phyloP scores from a whole-genome alignment of 2,329 filamentous ascomycete genomes.

The Cytospora piceicola region DNA sequence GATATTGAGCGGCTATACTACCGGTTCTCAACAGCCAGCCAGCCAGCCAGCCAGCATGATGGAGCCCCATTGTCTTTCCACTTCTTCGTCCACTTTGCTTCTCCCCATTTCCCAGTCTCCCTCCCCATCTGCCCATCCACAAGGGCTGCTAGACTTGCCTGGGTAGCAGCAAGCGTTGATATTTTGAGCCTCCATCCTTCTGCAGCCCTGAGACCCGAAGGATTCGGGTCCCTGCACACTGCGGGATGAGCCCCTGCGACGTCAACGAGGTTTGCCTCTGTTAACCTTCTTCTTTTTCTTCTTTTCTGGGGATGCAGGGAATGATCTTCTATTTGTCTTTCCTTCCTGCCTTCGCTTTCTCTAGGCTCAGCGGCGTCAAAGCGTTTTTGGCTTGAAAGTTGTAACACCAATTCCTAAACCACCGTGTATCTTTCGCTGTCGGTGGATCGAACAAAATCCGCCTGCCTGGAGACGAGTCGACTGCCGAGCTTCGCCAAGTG shows the following conservation, averaged over 20 bases:
- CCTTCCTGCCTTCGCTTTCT: background rate
- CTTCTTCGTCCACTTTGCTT: background rate
- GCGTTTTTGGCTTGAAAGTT: background rate
- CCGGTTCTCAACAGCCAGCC: too few relatives aligned
- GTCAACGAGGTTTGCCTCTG: background rate
- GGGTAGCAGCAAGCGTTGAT: constrained; percentile 1
- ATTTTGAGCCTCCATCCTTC: background rate
- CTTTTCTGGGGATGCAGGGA: background rate
- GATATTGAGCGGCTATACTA: too few relatives aligned
- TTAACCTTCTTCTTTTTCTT: background rate
- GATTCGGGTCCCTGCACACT: constrained; percentile 6
- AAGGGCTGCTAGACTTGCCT: background rate
- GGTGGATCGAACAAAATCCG: background rate
- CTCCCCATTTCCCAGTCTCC: background rate
- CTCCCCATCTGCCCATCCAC: background rate
- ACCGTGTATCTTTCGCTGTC: background rate
- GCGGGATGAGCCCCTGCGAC: background rate
- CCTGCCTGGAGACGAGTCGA: background rate
- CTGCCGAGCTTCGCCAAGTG: background rate
- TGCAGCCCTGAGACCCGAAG: constrained; percentile 14
- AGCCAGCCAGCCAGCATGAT: background rate
- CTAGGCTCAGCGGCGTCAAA: background rate
- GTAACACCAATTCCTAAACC: background rate
- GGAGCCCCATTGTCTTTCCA: background rate
- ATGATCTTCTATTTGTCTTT: background rate